Percentiles rank a stretch among this genome's conserved stretches.
These are phyloP conservation scores for Sporothrix pseudoabietina DNA, from an alignment of 2,329 filamentous ascomycete genomes.

Conservation along the genomic window DNA sequence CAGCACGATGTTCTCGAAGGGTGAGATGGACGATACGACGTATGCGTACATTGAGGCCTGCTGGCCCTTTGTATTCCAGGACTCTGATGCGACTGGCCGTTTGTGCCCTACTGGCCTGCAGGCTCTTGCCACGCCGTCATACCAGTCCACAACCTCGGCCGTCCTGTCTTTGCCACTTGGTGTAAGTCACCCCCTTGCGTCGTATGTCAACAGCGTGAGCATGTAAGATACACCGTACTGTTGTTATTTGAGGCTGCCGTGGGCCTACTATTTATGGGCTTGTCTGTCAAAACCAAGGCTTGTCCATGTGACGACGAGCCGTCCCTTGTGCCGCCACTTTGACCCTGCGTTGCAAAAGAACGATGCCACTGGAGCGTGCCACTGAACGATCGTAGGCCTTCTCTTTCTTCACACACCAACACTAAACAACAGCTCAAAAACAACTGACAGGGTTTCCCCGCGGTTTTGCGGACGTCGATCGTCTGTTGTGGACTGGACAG, in stretches of 20 bases:
- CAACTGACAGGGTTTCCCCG: slow-evolving; percentile 22
- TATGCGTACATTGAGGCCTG: neutral
- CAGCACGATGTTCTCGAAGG: neutral
- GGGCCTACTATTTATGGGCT: too few species aligned
- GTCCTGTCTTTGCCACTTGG: slow-evolving; percentile 10
- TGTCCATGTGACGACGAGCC: slow-evolving; percentile 13
- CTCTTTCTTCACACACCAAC: neutral
- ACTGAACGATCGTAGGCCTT: neutral
- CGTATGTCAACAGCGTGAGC: neutral
- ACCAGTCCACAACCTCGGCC: neutral
- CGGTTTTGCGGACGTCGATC: neutral
- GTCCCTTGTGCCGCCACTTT: neutral
- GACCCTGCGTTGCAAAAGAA: neutral
- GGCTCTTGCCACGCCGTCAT: slow-evolving; percentile 9
- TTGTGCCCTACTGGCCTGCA: neutral
- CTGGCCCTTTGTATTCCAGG: neutral
- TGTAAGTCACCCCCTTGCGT: slow-evolving; percentile 19
- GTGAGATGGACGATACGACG: neutral
- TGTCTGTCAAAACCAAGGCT: too few species aligned
- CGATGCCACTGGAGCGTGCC: neutral
- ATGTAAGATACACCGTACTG: too few species aligned
- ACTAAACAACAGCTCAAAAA: neutral
- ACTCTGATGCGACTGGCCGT: neutral
- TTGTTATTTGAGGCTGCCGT: too few species aligned
- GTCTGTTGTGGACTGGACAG: slow-evolving; percentile 11